phyloP scores from a whole-genome alignment of 495 filamentous ascomycete genomes.

The Lepraria neglecta region DNA sequence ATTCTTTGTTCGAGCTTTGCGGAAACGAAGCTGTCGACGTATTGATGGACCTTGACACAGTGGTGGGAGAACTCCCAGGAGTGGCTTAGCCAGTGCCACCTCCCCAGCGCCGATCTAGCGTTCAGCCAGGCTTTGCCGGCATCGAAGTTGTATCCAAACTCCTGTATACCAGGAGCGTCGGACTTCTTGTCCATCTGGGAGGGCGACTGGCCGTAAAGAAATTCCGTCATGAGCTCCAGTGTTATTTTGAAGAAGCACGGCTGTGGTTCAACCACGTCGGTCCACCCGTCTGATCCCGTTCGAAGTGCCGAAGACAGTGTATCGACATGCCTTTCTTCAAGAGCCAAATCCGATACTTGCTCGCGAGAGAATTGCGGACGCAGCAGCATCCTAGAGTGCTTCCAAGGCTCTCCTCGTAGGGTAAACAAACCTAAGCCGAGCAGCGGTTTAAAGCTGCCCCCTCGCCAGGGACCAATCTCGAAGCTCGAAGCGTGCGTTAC shows the following conservation, averaged over 20 bases:
- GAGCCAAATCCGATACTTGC: constrained; percentile 45
- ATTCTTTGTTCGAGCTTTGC: constrained; percentile 1
- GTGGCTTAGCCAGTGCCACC: constrained; percentile 8
- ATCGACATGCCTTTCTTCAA: constrained; percentile 48
- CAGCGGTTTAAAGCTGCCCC: constrained; percentile 1
- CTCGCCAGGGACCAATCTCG: constrained; percentile 32
- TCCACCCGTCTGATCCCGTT: constrained; percentile 24
- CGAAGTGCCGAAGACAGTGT: constrained; percentile 4
- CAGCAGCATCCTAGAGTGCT: constrained; percentile 48
- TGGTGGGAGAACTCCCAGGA: constrained; percentile 3
- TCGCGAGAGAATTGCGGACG: constrained; percentile 50
- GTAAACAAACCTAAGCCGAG: constrained; percentile 13
- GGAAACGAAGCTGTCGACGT: constrained; percentile 13
- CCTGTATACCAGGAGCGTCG: not conserved
- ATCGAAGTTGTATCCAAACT: constrained; percentile 5
- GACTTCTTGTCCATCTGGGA: not conserved
- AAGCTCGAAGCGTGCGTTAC: constrained; percentile 51
- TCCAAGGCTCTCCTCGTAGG: constrained; percentile 31
- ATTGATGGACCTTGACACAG: constrained; percentile 7
- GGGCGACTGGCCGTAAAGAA: constrained; percentile 51
- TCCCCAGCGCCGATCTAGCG: constrained; percentile 10
- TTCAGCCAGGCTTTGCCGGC: not conserved
- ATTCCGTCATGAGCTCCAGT: constrained; percentile 59
- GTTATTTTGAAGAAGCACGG: constrained; percentile 56
- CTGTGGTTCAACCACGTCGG: constrained; percentile 48